Evolutionary conservation across 2,329 filamentous ascomycete genomes (phyloP).

Genomic region (Venturiaceae sp.): DNA sequence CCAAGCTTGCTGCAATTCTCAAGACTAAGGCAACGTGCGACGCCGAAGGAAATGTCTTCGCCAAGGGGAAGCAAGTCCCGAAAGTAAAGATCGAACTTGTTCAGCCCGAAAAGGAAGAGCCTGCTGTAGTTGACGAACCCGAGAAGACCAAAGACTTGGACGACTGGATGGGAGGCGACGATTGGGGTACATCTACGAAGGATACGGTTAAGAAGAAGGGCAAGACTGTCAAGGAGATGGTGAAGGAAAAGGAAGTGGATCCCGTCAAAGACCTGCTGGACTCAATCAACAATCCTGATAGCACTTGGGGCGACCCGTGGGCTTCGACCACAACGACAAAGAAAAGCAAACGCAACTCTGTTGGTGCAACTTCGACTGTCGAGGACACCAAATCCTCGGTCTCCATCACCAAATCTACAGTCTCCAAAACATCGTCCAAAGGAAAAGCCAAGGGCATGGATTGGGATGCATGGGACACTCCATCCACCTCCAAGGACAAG

Average conservation of each 20-base stretch:
- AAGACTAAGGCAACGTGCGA: conserved; percentile 7
- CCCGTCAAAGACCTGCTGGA: conserved; percentile 2
- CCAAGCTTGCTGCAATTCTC: background rate
- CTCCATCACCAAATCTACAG: conserved; percentile 12
- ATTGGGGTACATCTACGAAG: conserved; percentile 14
- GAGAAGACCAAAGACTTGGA: background rate
- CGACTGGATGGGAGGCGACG: conserved; percentile 11
- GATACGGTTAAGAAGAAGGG: conserved; percentile 16
- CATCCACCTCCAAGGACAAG: conserved; percentile 11
- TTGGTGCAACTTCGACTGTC: conserved; percentile 24
- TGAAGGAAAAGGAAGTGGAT: background rate
- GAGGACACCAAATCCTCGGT: conserved; percentile 13
- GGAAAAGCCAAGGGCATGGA: conserved; percentile 20
- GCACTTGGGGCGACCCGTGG: conserved; percentile 12
- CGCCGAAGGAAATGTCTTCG: background rate
- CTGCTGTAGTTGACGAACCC: background rate
- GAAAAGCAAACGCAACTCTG: conserved; percentile 25
- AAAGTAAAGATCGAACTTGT: conserved; percentile 1
- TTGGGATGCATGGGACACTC: conserved; percentile 18
- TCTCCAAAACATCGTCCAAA: background rate
- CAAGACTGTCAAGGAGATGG: background rate
- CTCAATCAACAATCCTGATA: conserved; percentile 6
- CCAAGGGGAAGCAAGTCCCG: conserved; percentile 1
- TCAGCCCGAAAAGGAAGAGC: background rate
- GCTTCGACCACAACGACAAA: conserved; percentile 33